Evolutionary conservation across 2,329 filamentous ascomycete species (phyloP), one percentile per base, ranked within the genome.

Genomic region (Clathrospora elynae): DNA sequence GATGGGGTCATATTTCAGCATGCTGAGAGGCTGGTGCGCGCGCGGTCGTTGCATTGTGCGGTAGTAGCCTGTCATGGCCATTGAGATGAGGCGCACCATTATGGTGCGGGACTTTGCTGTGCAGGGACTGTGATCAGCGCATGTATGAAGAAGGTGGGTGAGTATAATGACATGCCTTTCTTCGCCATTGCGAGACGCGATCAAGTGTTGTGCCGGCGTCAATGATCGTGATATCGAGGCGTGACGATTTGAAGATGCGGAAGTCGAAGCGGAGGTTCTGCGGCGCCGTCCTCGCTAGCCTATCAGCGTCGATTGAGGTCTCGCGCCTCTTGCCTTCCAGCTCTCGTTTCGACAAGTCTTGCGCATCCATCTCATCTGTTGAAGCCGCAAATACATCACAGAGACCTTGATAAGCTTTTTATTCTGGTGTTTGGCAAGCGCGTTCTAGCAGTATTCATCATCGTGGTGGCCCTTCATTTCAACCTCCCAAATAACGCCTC

Each of bases 51-150:
- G 80, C 72, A 95, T 84, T 39, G 90, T 95, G 73, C 92, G 91
- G 80, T 92, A 99, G 81, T 90, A 99, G 66, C 93, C 93, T 17
- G 93, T 99, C 86, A 96, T 86, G 70, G 93, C 93, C 93, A 99
- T 99, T 53, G 90, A 96, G 71, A 99, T 79, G 58, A 99, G 86
- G 70, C 93, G 91, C 71, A 96, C 92, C 68, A 88, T 83, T 70
- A 99, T 86, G 57, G 92, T 86, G 71, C 95, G 90, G 67, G 91
- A 88, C 79, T 97, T 97, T 49, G 79, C 90, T 95, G 70, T 37
- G 12, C n/a, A 20, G 7, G 17, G n/a, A 14, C 17, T 34, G 22
- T 29, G 4, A 53, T 65, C 53, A 64, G 61, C 50, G 20, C 10
- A 35, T 35, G 37, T 30, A 9, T 16, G 28, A 11, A 26, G 13